Evolutionary conservation across 805 yeast genomes (phyloP).

Genomic region (Starmerella sp.): DNA sequence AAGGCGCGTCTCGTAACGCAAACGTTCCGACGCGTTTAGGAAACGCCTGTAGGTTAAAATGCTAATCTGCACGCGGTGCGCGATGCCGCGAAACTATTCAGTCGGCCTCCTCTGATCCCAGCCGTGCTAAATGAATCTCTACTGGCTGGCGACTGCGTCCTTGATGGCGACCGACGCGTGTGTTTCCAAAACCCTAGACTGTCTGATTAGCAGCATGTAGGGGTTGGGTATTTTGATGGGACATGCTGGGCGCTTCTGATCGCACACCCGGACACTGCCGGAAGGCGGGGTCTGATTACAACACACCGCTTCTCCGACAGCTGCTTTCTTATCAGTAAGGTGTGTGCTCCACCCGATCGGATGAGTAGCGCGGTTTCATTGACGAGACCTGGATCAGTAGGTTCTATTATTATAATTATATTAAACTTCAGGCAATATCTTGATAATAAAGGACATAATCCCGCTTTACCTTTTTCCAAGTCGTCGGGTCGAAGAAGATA

Average conservation of each 20-base stretch:
- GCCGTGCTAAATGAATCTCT: too few relatives aligned
- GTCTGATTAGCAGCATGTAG: not conserved
- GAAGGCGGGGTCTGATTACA: not conserved
- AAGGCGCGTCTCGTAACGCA: not conserved
- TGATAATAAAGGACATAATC: slow-evolving; percentile 52
- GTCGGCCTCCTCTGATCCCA: too few relatives aligned
- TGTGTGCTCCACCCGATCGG: too few relatives aligned
- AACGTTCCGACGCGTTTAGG: not conserved
- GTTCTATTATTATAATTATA: not conserved
- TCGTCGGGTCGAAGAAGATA: slow-evolving; percentile 86
- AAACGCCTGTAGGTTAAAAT: not conserved
- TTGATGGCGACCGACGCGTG: not conserved
- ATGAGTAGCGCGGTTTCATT: too few relatives aligned
- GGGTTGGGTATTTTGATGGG: not conserved
- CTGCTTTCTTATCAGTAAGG: too few relatives aligned
- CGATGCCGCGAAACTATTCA: too few relatives aligned
- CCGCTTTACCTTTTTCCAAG: slow-evolving; percentile 87
- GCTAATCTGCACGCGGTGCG: not conserved
- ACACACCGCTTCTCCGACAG: too few relatives aligned
- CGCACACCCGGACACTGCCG: not conserved
- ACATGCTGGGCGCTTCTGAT: not conserved
- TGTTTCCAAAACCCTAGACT: not conserved
- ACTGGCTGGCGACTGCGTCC: too few relatives aligned
- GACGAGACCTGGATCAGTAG: not conserved
- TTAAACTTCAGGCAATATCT: slow-evolving; percentile 42